Evolutionary conservation across 441 rosid species (phyloP).

Genomic region (Viola pubescens): DNA sequence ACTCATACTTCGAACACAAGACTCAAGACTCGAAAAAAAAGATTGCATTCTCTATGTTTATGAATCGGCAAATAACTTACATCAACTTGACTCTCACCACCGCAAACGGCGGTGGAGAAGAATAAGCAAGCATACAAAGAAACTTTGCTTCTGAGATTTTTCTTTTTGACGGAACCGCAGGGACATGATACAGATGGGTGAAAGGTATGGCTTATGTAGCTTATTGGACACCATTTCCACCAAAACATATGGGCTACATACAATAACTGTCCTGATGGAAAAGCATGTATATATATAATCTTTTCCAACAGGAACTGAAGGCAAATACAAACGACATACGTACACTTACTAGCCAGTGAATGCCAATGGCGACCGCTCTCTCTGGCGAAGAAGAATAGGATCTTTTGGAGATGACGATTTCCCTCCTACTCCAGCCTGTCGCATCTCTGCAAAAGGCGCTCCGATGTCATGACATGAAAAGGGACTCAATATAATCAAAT

Average conservation of each 20-base stretch:
- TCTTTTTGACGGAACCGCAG: conserved; percentile 8
- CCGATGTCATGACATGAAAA: conserved; percentile 8
- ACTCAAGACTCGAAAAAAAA: not conserved
- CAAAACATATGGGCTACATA: conserved; percentile 21
- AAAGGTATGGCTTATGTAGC: conserved; percentile 9
- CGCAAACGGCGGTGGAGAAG: not conserved
- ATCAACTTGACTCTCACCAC: conserved; percentile 9
- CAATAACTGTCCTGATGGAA: conserved; percentile 22
- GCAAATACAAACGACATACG: conserved; percentile 17
- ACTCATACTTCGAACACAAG: conserved; percentile 1
- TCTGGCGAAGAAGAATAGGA: conserved; percentile 47
- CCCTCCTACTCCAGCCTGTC: conserved; percentile 50
- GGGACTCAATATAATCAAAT: not conserved
- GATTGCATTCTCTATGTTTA: conserved; percentile 2
- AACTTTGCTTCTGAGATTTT: conserved; percentile 14
- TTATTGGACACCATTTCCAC: conserved; percentile 31
- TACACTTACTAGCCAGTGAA: conserved; percentile 63
- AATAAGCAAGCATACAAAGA: conserved; percentile 13
- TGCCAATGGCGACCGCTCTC: conserved; percentile 75
- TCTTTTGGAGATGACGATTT: conserved; percentile 81
- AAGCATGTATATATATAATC: conserved; percentile 5
- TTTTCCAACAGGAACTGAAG: conserved; percentile 21
- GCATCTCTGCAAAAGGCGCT: conserved; percentile 54
- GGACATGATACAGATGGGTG: conserved; percentile 13
- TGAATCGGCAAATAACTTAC: conserved; percentile 19